Evolutionary conservation across 139 green algal genomes (phyloP).

Genomic region (Nannochloris sp.): DNA sequence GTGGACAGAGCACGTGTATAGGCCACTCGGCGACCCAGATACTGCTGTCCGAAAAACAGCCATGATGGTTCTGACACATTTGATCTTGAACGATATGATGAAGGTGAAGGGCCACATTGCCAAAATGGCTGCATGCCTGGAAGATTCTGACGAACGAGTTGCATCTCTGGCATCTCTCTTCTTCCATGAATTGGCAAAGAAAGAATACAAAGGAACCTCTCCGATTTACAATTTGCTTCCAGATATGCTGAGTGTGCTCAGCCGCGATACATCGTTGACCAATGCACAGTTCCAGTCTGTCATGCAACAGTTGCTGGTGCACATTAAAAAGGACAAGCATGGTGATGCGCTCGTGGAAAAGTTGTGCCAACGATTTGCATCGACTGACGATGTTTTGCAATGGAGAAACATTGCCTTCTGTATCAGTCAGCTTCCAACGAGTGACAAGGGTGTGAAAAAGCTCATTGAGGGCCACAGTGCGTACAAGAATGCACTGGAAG

Average conservation of each 20-base stretch:
- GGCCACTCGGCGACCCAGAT: conserved; percentile 46
- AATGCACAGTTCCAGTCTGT: conserved; percentile 49
- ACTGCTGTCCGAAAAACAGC: conserved; percentile 51
- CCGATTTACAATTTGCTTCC: conserved; percentile 91
- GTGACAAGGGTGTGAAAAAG: conserved; percentile 69
- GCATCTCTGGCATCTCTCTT: conserved; percentile 54
- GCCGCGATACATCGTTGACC: conserved; percentile 32
- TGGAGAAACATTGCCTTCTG: conserved; percentile 83
- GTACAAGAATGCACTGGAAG: conserved; percentile 68
- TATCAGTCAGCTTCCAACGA: conserved; percentile 63
- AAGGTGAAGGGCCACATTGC: conserved; percentile 91
- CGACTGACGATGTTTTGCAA: conserved; percentile 26
- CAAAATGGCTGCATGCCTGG: conserved; percentile 66
- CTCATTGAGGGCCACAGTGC: conserved; percentile 60
- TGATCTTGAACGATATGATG: conserved; percentile 95
- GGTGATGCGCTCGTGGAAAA: conserved; percentile 65
- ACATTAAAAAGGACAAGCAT: conserved; percentile 82
- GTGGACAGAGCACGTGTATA: conserved; percentile 82
- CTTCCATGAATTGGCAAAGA: conserved; percentile 73
- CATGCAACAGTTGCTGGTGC: conserved; percentile 45
- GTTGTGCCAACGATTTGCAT: conserved; percentile 57
- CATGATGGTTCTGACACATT: conserved; percentile 85
- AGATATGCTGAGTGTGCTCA: conserved; percentile 76
- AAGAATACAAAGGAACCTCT: conserved; percentile 57
- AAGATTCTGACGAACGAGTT: conserved; percentile 49